Evolutionary conservation across 495 filamentous ascomycete species (phyloP).

Genomic region (Aspergillus panamensis): DNA sequence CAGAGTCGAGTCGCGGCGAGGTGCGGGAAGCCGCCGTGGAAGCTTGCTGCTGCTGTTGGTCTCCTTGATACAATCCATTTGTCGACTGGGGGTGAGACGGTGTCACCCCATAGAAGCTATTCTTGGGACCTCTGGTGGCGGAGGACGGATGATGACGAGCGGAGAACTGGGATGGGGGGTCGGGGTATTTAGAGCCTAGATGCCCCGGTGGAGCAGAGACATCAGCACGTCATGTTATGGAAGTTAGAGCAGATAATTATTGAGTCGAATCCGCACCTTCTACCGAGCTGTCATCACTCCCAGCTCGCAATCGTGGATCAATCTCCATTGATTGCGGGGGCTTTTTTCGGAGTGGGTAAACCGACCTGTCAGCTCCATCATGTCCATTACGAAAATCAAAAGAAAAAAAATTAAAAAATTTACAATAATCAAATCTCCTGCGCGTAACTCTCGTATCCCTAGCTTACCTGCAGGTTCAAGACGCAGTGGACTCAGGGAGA

Average conservation of each 20-base stretch:
- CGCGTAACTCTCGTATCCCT: neutral
- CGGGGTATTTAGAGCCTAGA: conserved; percentile 29
- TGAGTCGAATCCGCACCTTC: conserved; percentile 20
- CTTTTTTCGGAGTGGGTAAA: conserved; percentile 9
- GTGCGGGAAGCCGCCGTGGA: neutral
- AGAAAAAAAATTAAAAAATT: too few relatives aligned
- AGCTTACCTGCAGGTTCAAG: neutral
- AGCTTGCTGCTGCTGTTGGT: neutral
- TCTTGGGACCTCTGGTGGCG: neutral
- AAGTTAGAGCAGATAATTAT: conserved; percentile 11
- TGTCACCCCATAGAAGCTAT: conserved; percentile 4
- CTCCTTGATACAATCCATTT: neutral
- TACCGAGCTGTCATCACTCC: conserved; percentile 14
- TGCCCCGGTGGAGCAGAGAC: conserved; percentile 6
- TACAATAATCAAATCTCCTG: neutral
- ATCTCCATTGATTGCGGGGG: conserved; percentile 32
- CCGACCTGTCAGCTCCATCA: conserved; percentile 14
- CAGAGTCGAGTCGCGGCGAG: conserved; percentile 4
- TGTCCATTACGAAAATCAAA: neutral
- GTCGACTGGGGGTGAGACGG: conserved; percentile 7
- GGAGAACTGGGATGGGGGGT: conserved; percentile 28
- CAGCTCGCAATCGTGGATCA: conserved; percentile 31
- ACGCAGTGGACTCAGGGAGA: neutral
- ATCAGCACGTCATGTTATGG: conserved; percentile 16
- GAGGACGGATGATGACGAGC: conserved; percentile 7